Evolutionary conservation across 169 alveolate species (phyloP).

Genomic region (Amoebophrya sp.): DNA sequence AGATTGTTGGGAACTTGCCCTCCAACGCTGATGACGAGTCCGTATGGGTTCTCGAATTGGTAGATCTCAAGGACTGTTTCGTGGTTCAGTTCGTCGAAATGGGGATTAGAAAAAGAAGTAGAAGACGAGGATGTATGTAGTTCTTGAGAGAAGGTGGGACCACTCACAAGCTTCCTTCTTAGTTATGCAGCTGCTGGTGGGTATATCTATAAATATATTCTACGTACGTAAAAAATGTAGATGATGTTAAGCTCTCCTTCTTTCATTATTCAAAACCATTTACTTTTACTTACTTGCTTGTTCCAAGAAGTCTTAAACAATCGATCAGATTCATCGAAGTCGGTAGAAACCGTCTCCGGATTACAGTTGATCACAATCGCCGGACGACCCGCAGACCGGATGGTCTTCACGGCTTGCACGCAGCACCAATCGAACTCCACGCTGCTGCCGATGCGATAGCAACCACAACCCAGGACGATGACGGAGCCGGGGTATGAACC

Average conservation of each 20-base stretch:
- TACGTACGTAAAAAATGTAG: too few relatives aligned
- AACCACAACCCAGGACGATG: conserved; percentile 74
- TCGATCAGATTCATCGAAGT: conserved; percentile 71
- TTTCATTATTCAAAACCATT: too few relatives aligned
- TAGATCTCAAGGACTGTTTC: background rate
- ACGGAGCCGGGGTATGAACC: too few relatives aligned
- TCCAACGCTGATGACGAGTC: conserved; percentile 70
- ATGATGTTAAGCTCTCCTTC: too few relatives aligned
- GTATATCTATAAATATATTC: too few relatives aligned
- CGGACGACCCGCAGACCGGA: conserved; percentile 54
- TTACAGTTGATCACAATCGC: conserved; percentile 71
- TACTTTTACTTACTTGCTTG: too few relatives aligned
- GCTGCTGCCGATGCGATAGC: conserved; percentile 70
- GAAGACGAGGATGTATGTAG: too few relatives aligned
- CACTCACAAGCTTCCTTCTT: too few relatives aligned
- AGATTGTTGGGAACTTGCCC: conserved; percentile 81
- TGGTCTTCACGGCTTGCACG: conserved; percentile 66
- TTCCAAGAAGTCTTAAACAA: too few relatives aligned
- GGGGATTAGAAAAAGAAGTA: too few relatives aligned
- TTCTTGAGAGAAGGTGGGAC: too few relatives aligned
- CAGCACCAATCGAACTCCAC: conserved; percentile 83
- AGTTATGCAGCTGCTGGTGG: too few relatives aligned
- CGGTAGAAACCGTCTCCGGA: conserved; percentile 83
- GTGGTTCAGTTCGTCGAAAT: background rate
- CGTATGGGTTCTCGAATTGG: conserved; percentile 62